These are phyloP conservation scores for Bremia lactucae DNA, from an alignment of 352 stramenopile genomes.

Conservation along the genomic window DNA sequence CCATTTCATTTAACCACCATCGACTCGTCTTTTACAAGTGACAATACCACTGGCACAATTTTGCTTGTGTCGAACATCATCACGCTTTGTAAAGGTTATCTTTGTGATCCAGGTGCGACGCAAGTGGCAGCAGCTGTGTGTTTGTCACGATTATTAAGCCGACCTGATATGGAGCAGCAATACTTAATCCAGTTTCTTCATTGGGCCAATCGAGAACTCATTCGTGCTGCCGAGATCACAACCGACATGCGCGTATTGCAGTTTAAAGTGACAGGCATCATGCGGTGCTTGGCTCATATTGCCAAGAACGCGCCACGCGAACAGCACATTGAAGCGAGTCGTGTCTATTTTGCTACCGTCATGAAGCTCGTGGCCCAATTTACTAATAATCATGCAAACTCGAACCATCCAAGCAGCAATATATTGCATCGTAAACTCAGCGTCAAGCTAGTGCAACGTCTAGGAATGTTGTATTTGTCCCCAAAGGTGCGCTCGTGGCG, in stretches of 20 bases:
- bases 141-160: slow-evolving; percentile 88
- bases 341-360: slow-evolving; percentile 62
- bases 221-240: slow-evolving; percentile 12
- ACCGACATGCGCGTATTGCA: slow-evolving; percentile 41
- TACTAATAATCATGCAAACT: slow-evolving; percentile 35
- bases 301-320: slow-evolving; percentile 67
- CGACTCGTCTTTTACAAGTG: slow-evolving; percentile 74
- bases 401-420: slow-evolving; percentile 39
- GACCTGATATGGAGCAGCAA: slow-evolving; percentile 90
- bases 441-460: slow-evolving; percentile 94
- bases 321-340: slow-evolving; percentile 56
- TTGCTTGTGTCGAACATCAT: slow-evolving; percentile 76
- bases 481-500: slow-evolving; percentile 91
- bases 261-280: slow-evolving; percentile 76
- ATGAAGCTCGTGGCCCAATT: slow-evolving; percentile 60
- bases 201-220: slow-evolving; percentile 77
- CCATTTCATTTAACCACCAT: slow-evolving; percentile 96
- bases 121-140: slow-evolving; percentile 91
- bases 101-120: slow-evolving; percentile 72
- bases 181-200: slow-evolving; percentile 87
- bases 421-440: slow-evolving; percentile 90
- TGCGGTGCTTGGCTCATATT: slow-evolving; percentile 69
- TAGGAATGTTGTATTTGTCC: slow-evolving; percentile 91
- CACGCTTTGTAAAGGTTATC: slow-evolving; percentile 78
- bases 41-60: slow-evolving; percentile 14